Evolutionary conservation across 257 asterid species (phyloP).

Genomic region (Fraxinus excelsior): DNA sequence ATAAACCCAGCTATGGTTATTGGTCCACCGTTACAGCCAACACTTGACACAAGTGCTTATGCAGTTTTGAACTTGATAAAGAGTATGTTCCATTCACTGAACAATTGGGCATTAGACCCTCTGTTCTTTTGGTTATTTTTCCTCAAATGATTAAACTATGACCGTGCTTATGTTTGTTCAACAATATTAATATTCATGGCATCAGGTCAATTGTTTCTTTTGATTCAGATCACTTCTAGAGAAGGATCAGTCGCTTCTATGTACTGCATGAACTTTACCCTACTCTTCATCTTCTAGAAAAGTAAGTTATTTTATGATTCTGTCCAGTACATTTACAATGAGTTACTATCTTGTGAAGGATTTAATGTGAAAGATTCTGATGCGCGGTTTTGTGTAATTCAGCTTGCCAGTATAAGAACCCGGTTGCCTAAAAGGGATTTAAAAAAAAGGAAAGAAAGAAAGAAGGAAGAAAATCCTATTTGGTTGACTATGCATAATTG

Average conservation of each 20-base stretch:
- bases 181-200: not conserved
- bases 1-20: constrained; percentile 76
- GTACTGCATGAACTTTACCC: constrained; percentile 59
- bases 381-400: not conserved
- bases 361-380: not conserved
- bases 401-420: not conserved
- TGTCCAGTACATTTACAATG: not conserved
- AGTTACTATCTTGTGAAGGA: not conserved
- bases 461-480: not conserved
- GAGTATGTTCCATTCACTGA: constrained; percentile 39
- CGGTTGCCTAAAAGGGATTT: not conserved
- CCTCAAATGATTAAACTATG: not conserved
- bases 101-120: not conserved
- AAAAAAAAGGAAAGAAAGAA: too few relatives aligned
- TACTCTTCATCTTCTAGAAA: constrained; percentile 51
- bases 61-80: constrained; percentile 57
- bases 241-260: not conserved
- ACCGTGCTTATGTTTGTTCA: not conserved
- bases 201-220: not conserved
- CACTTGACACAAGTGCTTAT: constrained; percentile 72
- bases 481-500: not conserved
- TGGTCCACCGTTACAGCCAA: constrained; percentile 79
- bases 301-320: constrained; percentile 38
- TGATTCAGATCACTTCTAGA: not conserved
- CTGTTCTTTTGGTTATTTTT: not conserved